A percentile compares a stretch with the other conserved stretches of the same genome.
These are phyloP conservation scores for Bipolaris victoriae DNA, from an alignment of 2,329 filamentous ascomycete species.

Conservation along the genomic window DNA sequence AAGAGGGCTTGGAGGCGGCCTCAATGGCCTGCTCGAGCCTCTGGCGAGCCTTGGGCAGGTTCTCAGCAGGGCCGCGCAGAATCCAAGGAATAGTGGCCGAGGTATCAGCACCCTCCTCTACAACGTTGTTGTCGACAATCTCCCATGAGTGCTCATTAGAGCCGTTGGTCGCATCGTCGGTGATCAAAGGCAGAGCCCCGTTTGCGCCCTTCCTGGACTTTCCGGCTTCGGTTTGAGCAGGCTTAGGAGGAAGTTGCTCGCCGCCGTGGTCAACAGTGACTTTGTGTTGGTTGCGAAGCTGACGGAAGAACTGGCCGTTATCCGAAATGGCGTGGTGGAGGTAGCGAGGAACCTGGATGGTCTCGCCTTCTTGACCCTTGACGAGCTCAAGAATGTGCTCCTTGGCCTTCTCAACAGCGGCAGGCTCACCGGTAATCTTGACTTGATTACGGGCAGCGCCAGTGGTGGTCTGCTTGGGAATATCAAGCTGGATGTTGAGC, in stretches of 20 bases:
- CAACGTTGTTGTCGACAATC: conserved; percentile 68
- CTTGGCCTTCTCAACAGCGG: conserved; percentile 83
- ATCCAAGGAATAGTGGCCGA: conserved; percentile 81
- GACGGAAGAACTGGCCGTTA: conserved; percentile 92
- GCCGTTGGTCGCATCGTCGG: conserved; percentile 68
- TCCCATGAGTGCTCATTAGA: conserved; percentile 81
- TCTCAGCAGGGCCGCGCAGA: conserved; percentile 77
- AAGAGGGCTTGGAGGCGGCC: conserved; percentile 70
- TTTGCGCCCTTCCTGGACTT: conserved; percentile 60
- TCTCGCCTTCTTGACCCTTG: conserved; percentile 88
- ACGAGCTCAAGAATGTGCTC: conserved; percentile 78
- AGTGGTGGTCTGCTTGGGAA: conserved; percentile 74
- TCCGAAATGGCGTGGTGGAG: conserved; percentile 86
- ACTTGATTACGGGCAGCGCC: conserved; percentile 82
- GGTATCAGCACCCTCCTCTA: conserved; percentile 59
- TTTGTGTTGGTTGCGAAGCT: conserved; percentile 81
- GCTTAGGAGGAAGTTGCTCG: conserved; percentile 74
- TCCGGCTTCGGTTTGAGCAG: conserved; percentile 57
- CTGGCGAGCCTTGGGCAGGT: conserved; percentile 79
- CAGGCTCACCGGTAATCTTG: conserved; percentile 80
- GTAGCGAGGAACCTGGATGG: conserved; percentile 78
- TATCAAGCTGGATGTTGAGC: conserved; percentile 85
- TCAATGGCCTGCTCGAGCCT: conserved; percentile 75
- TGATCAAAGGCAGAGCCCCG: conserved; percentile 84
- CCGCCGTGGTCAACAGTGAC: conserved; percentile 93